phyloP scores from a whole-genome alignment of 169 alveolate species.

The Cryptosporidium muris region DNA sequence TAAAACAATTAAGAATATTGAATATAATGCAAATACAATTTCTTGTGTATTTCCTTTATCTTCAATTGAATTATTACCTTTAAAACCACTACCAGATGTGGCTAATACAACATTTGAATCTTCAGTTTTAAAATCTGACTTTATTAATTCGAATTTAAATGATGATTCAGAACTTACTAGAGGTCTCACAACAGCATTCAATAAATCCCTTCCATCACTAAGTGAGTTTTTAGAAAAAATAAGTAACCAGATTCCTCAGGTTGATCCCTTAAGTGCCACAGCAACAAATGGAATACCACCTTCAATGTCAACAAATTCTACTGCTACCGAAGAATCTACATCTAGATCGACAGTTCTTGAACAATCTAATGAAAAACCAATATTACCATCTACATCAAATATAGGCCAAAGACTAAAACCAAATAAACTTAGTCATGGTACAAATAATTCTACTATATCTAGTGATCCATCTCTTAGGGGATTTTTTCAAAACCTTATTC shows the following conservation, averaged over 20 bases:
- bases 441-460: constrained; percentile 16
- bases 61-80: not conserved
- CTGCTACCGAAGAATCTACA: not conserved
- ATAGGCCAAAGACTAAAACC: constrained; percentile 40
- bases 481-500: constrained; percentile 61
- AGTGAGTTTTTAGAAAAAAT: constrained; percentile 30
- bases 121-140: constrained; percentile 47
- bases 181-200: constrained; percentile 61
- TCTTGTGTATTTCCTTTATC: constrained; percentile 36
- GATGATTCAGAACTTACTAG: constrained; percentile 9
- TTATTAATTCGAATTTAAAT: not conserved
- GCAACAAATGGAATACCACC: constrained; percentile 19
- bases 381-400: not conserved
- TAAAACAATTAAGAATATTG: constrained; percentile 6
- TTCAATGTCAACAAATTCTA: not conserved
- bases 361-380: not conserved
- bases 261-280: constrained; percentile 10
- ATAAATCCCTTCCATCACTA: constrained; percentile 24
- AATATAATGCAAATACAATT: constrained; percentile 16
- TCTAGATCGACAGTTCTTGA: not conserved
- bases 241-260: constrained; percentile 33
- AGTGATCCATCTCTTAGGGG: constrained; percentile 68
- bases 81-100: constrained; percentile 27
- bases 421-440: constrained; percentile 2
- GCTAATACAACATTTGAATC: constrained; percentile 22